phyloP scores from a whole-genome alignment of 495 filamentous ascomycete genomes.

The Aspergillus heteromorphus region DNA sequence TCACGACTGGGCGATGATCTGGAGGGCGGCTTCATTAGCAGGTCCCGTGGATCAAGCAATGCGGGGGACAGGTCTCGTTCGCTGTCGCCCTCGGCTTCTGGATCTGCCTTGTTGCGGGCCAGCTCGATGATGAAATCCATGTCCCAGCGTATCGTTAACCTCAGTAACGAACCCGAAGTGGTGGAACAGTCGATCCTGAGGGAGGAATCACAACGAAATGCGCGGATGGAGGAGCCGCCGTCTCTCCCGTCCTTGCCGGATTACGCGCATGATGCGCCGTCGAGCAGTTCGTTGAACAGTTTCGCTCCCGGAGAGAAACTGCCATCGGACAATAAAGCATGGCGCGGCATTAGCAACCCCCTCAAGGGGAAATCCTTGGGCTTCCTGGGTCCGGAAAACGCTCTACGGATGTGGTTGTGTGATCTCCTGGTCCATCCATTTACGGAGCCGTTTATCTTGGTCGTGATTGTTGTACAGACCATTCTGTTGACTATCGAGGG shows the following conservation, averaged over 20 bases:
- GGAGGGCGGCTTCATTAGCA: slow-evolving; percentile 47
- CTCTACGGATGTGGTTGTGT: slow-evolving; percentile 67
- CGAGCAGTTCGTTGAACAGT: slow-evolving; percentile 29
- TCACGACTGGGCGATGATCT: slow-evolving; percentile 60
- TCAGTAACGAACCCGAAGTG: slow-evolving; percentile 82
- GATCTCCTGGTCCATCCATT: slow-evolving; percentile 83
- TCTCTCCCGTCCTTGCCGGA: slow-evolving; percentile 53
- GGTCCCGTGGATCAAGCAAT: slow-evolving; percentile 46
- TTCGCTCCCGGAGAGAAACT: slow-evolving; percentile 26
- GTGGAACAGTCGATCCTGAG: slow-evolving; percentile 69
- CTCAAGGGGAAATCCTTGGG: slow-evolving; percentile 83
- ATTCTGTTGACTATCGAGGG: slow-evolving; percentile 81
- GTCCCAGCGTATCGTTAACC: slow-evolving; percentile 95
- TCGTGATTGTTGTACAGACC: slow-evolving; percentile 85
- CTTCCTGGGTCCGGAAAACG: slow-evolving; percentile 72
- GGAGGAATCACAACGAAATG: slow-evolving; percentile 53
- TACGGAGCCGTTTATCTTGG: slow-evolving; percentile 79
- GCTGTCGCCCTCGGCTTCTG: slow-evolving; percentile 61
- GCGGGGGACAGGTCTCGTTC: slow-evolving; percentile 50
- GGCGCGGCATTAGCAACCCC: slow-evolving; percentile 64
- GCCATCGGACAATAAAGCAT: slow-evolving; percentile 37
- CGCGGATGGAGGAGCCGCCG: slow-evolving; percentile 50
- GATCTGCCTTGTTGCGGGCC: slow-evolving; percentile 66
- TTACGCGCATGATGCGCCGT: slow-evolving; percentile 50
- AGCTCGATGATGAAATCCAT: slow-evolving; percentile 93